Evolutionary conservation across 495 filamentous ascomycete genomes (phyloP), one percentile per base, ranked within the genome.

Genomic region (Bombardia bombarda): DNA sequence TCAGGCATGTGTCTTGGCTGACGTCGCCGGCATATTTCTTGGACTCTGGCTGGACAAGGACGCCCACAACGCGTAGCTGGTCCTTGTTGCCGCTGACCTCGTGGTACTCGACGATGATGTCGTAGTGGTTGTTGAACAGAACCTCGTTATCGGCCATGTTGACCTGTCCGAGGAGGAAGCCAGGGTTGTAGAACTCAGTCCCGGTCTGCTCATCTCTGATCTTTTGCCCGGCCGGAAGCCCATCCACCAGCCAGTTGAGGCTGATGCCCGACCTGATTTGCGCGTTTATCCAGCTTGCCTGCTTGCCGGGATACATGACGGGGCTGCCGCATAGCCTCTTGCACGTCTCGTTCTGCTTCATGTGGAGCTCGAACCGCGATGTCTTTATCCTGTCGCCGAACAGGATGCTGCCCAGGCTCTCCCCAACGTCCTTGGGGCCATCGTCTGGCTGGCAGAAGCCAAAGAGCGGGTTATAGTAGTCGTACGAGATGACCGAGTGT

Each of bases 331-430:
- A 98, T 24, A 89, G 65, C 13, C 70, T 64, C 62, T 90, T 89
- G 71, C 92, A 98, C 0, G 78, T 81, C 58, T 95, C 85, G 63
- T 97, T 90, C 38, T 74, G 64, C 35, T 53, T 73, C 89, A 95
- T 96, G 40, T 79, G 73, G 17, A 98, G 69, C 46, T 95, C 81
- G 55, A 92, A 90, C 0, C 90, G 84, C 7, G 90, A 95, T 1
- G 86, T 89, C 60, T 83, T 82, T 60, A 98, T 98, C 34, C 92
- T 83, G 65, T 98, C 92, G 7, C 92, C 92, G 47, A 98, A 98
- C 18, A 98, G 58, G 52, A 98, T 98, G 65, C 90, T 95, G 4
- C 92, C 92, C 43, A 98, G 63, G 25, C 88, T 95, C 67, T 95
- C 90, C 25, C 83, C 78, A 2, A 90, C 78, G 63, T 81, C 70